Percentiles rank a stretch among this genome's conserved stretches.
phyloP scores from a whole-genome alignment of 2,329 filamentous ascomycete genomes.

The Thelonectria blattea region DNA sequence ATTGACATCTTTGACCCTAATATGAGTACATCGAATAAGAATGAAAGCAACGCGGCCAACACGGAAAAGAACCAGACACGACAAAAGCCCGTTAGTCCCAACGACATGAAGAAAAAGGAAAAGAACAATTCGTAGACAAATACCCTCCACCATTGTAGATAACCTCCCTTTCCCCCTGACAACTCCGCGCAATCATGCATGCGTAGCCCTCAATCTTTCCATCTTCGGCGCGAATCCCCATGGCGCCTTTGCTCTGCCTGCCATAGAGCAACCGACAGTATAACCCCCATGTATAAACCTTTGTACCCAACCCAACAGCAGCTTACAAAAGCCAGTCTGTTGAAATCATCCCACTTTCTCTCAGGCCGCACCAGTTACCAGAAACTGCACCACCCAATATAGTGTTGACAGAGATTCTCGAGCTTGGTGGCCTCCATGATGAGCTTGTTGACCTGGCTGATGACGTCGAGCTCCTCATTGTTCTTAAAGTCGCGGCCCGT shows the following conservation, averaged over 20 bases:
- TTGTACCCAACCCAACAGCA: not conserved
- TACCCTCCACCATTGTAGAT: not conserved
- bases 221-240: constrained; percentile 7
- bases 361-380: constrained; percentile 64
- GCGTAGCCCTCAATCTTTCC: not conserved
- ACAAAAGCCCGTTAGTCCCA: constrained; percentile 4
- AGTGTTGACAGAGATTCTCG: constrained; percentile 98
- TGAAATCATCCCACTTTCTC: not conserved
- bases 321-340: not conserved
- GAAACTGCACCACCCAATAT: constrained; percentile 99
- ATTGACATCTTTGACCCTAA: constrained; percentile 10
- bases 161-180: constrained; percentile 7
- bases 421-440: constrained; percentile 95
- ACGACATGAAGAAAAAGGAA: constrained; percentile 18
- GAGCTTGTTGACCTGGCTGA: constrained; percentile 90
- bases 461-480: constrained; percentile 81
- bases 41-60: not conserved
- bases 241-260: not conserved
- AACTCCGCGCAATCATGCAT: constrained; percentile 28
- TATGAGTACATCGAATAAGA: constrained; percentile 20
- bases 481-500: constrained; percentile 92
- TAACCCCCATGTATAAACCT: not conserved
- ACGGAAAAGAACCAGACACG: not conserved
- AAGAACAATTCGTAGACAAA: constrained; percentile 11
- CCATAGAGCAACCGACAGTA: not conserved